Evolutionary conservation across 1,284 basidiomycete species (phyloP), one percentile per base, ranked within the genome.

Genomic region (Somion occarium): DNA sequence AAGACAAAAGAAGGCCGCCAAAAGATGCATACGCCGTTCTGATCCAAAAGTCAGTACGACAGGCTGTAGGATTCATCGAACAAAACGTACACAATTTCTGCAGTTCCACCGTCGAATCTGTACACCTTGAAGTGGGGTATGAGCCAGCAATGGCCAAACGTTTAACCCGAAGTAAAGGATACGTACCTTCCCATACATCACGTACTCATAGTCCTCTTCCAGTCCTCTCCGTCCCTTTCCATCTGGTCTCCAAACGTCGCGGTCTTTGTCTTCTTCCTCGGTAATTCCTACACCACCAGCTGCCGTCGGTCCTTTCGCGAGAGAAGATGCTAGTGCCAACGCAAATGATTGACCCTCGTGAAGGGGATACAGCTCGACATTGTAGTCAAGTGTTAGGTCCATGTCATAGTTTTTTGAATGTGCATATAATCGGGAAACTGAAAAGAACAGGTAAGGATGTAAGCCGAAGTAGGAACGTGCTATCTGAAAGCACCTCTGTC

Each of bases 161-260:
- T 5, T 13, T n/a, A 47, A 22, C 20, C 34, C 4, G 25, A 15
- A 5, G 34, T 5, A n/a, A 5, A 26, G 12, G 5, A 47, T 5
- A 42, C 39, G 39, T 59, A 94, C 92, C 83, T 97, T 98, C 42
- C 96, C 96, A 67, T 93, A 94, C 95, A 98, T 98, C 58, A 99
- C 96, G 74, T 99, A 99, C 66, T 98, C 96, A 63, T 93, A 99
- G 60, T 98, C 95, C 55, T 94, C 91, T 56, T 98, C 95, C 26
- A 99, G 69, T 0, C 95, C 95, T 64, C 87, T 76, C 59, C 83
- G 78, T 3, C 91, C 88, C 69, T 91, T 91, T 49, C 91, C 82
- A 71, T 93, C 88, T 65, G 93, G 90, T 67, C 94, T 73, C 92
- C 94, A 94, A 46, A 91, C 80, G 63, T 90, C 79, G 50, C 79